Evolutionary conservation across 2,329 filamentous ascomycete species (phyloP).

Genomic region (Diplocarpon mali): DNA sequence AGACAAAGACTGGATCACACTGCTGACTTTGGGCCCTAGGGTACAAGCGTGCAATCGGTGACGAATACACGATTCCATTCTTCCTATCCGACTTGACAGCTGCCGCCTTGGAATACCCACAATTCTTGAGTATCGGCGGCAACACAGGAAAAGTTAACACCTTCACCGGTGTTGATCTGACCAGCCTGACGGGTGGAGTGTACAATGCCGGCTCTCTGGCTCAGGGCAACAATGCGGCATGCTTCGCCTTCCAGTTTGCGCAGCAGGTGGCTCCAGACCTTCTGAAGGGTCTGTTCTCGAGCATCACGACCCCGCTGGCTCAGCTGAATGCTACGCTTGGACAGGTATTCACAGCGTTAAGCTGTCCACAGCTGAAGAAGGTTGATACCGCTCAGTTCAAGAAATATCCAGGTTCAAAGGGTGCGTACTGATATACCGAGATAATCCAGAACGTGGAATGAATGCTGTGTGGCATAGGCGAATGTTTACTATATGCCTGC

Average conservation of each 20-base stretch:
- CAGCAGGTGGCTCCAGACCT: constrained; percentile 33
- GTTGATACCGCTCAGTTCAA: constrained; percentile 17
- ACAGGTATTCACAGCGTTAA: constrained; percentile 9
- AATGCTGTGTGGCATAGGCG: not conserved
- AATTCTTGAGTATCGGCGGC: constrained; percentile 38
- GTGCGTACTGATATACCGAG: not conserved
- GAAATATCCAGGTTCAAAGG: constrained; percentile 16
- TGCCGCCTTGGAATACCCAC: constrained; percentile 31
- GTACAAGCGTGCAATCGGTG: constrained; percentile 21
- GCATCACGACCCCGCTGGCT: constrained; percentile 25
- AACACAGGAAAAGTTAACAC: constrained; percentile 40
- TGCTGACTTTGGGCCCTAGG: constrained; percentile 2
- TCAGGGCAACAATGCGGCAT: constrained; percentile 37
- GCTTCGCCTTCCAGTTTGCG: constrained; percentile 33
- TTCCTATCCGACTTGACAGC: constrained; percentile 31
- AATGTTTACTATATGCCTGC: not conserved
- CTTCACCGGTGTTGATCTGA: constrained; percentile 36
- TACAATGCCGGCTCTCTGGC: constrained; percentile 32
- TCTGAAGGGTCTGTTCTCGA: constrained; percentile 29
- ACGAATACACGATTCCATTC: constrained; percentile 31
- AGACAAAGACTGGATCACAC: too few species aligned
- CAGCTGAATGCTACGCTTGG: constrained; percentile 27
- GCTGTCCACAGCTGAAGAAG: constrained; percentile 16
- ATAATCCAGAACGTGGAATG: not conserved
- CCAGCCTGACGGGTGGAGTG: constrained; percentile 34